Evolutionary conservation across 805 yeast genomes (phyloP).

Genomic region (Lachancea waltii): DNA sequence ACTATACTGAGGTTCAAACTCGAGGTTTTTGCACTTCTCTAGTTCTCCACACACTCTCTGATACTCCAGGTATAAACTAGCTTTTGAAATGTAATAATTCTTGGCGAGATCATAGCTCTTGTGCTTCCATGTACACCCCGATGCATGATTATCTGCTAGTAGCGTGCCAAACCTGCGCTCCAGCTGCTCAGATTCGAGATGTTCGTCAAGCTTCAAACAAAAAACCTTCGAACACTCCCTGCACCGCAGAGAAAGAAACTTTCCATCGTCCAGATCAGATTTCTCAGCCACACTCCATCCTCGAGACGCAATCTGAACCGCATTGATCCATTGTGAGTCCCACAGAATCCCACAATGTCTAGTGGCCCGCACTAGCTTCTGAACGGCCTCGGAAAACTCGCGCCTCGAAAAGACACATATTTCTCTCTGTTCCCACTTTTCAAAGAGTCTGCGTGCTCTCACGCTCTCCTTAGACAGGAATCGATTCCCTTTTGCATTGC

Average conservation of each 20-base stretch:
- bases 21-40: not conserved
- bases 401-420: not conserved
- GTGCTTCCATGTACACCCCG: slow-evolving; percentile 16
- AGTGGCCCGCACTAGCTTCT: slow-evolving; percentile 11
- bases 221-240: slow-evolving; percentile 11
- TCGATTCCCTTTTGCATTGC: not conserved
- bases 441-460: not conserved
- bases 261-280: no score
- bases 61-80: slow-evolving; percentile 10
- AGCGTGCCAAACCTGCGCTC: slow-evolving; percentile 10
- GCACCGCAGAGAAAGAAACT: slow-evolving; percentile 12
- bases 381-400: slow-evolving; percentile 10
- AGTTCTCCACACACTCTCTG: slow-evolving; percentile 9
- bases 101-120: slow-evolving; percentile 9
- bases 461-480: not conserved
- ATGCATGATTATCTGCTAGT: slow-evolving; percentile 7
- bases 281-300: slow-evolving; percentile 21
- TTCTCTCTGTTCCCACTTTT: not conserved
- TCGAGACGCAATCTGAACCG: slow-evolving; percentile 15
- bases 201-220: slow-evolving; percentile 11
- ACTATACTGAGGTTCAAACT: not conserved
- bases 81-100: slow-evolving; percentile 13
- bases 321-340: slow-evolving; percentile 17
- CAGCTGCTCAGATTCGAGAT: slow-evolving; percentile 2
- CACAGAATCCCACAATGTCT: slow-evolving; percentile 10